Conservation (phyloP, 306 rosid genomes). For the Ceratonia siliqua region DNA sequence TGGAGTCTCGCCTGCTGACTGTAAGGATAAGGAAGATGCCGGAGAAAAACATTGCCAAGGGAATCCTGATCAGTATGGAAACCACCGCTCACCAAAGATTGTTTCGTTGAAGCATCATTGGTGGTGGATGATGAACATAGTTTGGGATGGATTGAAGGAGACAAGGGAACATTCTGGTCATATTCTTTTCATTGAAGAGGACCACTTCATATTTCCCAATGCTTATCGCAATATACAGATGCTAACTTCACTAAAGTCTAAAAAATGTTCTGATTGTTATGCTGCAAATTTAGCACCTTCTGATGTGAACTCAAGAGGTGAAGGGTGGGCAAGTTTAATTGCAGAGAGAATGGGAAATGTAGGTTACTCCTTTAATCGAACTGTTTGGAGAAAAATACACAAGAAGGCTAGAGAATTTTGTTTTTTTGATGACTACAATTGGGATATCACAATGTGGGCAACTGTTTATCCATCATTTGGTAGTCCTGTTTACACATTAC, state of each 20-base stretch:
- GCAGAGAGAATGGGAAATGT: constrained; percentile 98
- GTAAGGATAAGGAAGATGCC: constrained; percentile 62
- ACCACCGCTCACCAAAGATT: constrained; percentile 80
- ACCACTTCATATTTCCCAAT: constrained; percentile 84
- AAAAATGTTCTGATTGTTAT: constrained; percentile 82
- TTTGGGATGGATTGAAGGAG: constrained; percentile 93
- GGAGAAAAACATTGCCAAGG: constrained; percentile 54
- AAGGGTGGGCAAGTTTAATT: constrained; percentile 61
- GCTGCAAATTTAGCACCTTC: constrained; percentile 94
- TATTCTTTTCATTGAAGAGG: constrained; percentile 92
- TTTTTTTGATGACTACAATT: constrained; percentile 88
- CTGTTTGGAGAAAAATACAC: constrained; percentile 90
- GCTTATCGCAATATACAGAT: constrained; percentile 82
- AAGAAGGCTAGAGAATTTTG: constrained; percentile 76
- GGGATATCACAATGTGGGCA: constrained; percentile 99
- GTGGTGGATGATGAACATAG: constrained; percentile 99
- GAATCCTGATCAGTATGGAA: constrained; percentile 89
- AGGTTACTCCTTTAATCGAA: constrained; percentile 80
- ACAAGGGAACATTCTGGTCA: constrained; percentile 63
- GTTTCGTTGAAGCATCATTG: constrained; percentile 97
- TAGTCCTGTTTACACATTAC: constrained; percentile 73
- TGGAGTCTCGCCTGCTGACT: constrained; percentile 68
- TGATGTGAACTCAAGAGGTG: constrained; percentile 93
- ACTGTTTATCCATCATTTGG: constrained; percentile 96
- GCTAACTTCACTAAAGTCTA: constrained; percentile 64